phyloP scores from a whole-genome alignment of 208 protist species.

The Crithidia fasciculata region DNA sequence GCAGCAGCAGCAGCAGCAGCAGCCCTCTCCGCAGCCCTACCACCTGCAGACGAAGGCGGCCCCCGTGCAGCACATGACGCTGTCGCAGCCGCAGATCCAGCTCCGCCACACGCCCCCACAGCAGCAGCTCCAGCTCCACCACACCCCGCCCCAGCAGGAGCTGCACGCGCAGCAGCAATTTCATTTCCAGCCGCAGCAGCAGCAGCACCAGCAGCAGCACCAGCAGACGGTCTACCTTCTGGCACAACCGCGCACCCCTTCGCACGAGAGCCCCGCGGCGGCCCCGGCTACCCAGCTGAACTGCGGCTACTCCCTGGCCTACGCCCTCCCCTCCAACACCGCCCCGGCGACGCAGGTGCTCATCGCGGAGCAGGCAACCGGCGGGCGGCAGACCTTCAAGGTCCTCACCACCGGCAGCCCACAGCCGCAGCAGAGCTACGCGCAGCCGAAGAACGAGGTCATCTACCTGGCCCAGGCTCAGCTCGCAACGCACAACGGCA shows the following conservation, averaged over 20 bases:
- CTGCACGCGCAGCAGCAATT: constrained; percentile 2
- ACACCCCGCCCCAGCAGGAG: background rate
- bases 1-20: background rate
- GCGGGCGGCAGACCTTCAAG: background rate
- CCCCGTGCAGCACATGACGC: background rate
- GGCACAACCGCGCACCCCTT: constrained; percentile 14
- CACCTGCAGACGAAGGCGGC: background rate
- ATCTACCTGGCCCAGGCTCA: constrained; percentile 12
- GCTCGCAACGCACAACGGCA: constrained; percentile 1
- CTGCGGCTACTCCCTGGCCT: constrained; percentile 25
- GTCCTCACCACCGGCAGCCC: constrained; percentile 13
- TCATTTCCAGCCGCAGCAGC: background rate
- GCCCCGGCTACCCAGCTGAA: background rate
- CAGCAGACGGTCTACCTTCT: constrained; percentile 21
- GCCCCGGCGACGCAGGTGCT: constrained; percentile 10
- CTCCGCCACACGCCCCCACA: background rate
- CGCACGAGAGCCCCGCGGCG: constrained; percentile 8
- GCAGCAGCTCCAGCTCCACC: background rate
- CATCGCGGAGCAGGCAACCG: background rate
- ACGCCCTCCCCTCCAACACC: constrained; percentile 15
- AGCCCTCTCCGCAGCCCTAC: background rate
- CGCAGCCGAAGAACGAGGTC: constrained; percentile 9
- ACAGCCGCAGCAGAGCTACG: constrained; percentile 12
- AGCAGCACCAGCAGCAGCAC: constrained; percentile 17
- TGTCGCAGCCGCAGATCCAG: background rate